Evolutionary conservation across 176 grass and related monocot species (phyloP), one percentile per base, ranked within the genome.

Genomic region (Rhynchospora tenuis): DNA sequence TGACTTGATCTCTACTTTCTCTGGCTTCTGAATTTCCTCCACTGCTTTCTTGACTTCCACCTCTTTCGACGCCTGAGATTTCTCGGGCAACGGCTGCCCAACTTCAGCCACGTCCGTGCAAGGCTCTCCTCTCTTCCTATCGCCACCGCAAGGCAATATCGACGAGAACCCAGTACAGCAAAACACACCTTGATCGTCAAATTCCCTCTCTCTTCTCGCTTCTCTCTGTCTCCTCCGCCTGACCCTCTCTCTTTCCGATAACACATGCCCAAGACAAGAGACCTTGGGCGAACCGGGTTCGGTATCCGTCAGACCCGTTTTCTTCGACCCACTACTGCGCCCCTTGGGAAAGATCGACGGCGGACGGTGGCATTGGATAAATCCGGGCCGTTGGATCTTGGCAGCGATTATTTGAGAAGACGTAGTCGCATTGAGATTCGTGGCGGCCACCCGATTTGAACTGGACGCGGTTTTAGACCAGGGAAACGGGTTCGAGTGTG

Each of bases 261-360:
- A 80, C 58, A 99, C 97, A 88, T 96, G 95, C 23, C 97, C 97
- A 76, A 99, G 89, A 91, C 97, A 99, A 23, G 97, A 99, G 47
- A 99, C 97, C 88, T 99, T 92, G 8, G 97, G 97, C 64, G 97
- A 99, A 44, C 90, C 85, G 20, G 97, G 97, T 79, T 99, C 88
- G 15, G 45, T 23, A 59, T 87, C 94, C 9, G 64, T 85, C n/a
- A 66, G 85, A 63, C 83, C 84, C 3, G 75, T 10, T 6, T 84
- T 20, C 59, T 86, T 23, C 6, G 81, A 54, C 22, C 86, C 70
- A 84, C 11, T 74, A 6, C 77, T 48, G 57, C 88, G 81, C 90
- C 93, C 90, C 84, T 81, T 89, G 4, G 91, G 88, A 85, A 96
- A 92, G 83, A 96, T 92, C 2, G 97, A 90, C 50, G 70, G 85